A percentile compares a stretch with the other conserved stretches of the same genome.
These are phyloP conservation scores for Suillus weaverae DNA, from an alignment of 768 basidiomycete genomes.

Conservation along the genomic window DNA sequence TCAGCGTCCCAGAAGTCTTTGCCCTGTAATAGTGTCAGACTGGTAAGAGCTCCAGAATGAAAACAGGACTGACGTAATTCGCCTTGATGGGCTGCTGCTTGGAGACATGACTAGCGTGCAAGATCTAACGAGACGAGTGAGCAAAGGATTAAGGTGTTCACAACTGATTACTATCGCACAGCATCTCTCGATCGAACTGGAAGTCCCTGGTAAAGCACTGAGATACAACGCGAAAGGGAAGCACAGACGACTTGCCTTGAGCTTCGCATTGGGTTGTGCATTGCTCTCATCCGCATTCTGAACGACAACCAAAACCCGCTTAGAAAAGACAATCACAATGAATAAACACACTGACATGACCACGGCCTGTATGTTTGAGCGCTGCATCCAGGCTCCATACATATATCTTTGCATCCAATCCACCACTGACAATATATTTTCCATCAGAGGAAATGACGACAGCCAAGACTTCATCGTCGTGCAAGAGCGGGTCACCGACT, in stretches of 20 bases:
- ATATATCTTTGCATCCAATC: slow-evolving; percentile 71
- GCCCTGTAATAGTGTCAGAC: neutral
- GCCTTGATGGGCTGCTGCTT: neutral
- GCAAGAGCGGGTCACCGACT: slow-evolving; percentile 51
- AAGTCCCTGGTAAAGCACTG: neutral
- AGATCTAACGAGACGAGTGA: neutral
- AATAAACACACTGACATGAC: neutral
- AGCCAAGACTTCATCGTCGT: slow-evolving; percentile 75
- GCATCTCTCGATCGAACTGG: neutral
- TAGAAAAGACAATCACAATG: no score
- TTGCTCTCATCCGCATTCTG: neutral
- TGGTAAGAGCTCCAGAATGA: neutral
- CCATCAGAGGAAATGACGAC: slow-evolving; percentile 82
- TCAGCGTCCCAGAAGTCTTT: neutral
- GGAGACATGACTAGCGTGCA: neutral
- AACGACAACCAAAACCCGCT: neutral
- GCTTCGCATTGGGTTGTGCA: neutral
- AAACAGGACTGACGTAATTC: neutral
- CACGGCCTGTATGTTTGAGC: neutral
- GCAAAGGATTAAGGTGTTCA: neutral
- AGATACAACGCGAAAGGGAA: neutral
- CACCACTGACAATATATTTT: slow-evolving; percentile 75
- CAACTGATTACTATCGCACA: neutral
- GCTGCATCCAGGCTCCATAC: slow-evolving; percentile 73
- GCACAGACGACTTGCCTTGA: neutral